phyloP scores from a whole-genome alignment of 2,329 filamentous ascomycete species.

The Colletotrichum sp. region DNA sequence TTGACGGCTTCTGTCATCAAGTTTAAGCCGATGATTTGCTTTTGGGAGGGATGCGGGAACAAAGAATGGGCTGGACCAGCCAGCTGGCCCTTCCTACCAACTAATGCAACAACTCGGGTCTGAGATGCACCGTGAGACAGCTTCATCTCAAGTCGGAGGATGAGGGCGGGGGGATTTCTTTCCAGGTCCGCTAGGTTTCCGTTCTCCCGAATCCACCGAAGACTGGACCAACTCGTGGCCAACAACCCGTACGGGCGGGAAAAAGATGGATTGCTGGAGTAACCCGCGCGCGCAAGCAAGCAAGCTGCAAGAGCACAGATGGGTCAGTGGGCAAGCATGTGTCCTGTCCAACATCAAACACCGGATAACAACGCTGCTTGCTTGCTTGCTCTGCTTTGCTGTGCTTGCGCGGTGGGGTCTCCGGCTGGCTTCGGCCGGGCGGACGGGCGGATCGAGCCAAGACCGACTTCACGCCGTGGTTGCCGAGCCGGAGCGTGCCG shows the following conservation, averaged over 20 bases:
- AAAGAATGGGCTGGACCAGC: background rate
- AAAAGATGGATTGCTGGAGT: background rate
- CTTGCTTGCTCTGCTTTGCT: background rate
- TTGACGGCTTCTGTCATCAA: conserved; percentile 16
- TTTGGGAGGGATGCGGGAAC: background rate
- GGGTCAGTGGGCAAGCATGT: background rate
- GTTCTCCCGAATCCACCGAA: conserved; percentile 19
- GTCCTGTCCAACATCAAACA: background rate
- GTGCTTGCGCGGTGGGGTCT: background rate
- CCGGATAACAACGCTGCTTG: background rate
- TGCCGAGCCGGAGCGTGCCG: conserved; percentile 15
- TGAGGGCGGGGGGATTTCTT: background rate
- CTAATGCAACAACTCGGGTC: conserved; percentile 18
- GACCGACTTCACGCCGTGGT: conserved; percentile 6
- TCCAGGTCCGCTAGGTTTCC: conserved; percentile 12
- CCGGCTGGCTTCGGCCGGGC: background rate
- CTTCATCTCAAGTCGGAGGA: conserved; percentile 18
- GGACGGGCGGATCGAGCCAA: conserved; percentile 9
- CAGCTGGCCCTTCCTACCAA: background rate
- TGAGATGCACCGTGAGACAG: conserved; percentile 21
- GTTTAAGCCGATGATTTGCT: conserved; percentile 13
- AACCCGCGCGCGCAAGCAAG: background rate
- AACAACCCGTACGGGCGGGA: background rate
- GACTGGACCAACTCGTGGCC: conserved; percentile 10
- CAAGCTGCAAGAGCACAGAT: background rate